Conservation (phyloP, 306 rosid species). For the Sindora glabra region DNA sequence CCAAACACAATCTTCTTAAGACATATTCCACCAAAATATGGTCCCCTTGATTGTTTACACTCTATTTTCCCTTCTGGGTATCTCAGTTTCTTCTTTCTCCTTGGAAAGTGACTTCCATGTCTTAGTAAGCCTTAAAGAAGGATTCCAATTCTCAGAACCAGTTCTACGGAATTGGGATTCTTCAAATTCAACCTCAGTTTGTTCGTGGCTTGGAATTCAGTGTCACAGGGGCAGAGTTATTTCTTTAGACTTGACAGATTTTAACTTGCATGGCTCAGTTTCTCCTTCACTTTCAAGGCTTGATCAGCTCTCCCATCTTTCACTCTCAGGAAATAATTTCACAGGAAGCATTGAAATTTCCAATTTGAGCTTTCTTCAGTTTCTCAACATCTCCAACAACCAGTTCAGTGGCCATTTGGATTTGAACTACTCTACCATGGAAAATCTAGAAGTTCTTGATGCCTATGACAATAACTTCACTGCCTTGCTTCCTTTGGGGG, state of each 20-base stretch:
- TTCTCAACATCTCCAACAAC: constrained; percentile 74
- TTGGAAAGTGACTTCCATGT: constrained; percentile 56
- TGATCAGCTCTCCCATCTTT: constrained; percentile 50
- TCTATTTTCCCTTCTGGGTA: constrained; percentile 46
- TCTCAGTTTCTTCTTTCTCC: constrained; percentile 45
- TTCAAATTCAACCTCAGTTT: constrained; percentile 43
- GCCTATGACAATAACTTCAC: constrained; percentile 75
- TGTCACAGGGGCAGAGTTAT: constrained; percentile 57
- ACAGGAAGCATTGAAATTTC: constrained; percentile 48
- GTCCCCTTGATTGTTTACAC: constrained; percentile 36
- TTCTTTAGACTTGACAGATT: constrained; percentile 53
- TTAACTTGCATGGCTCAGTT: constrained; percentile 52
- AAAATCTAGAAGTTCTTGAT: constrained; percentile 58
- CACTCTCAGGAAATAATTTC: constrained; percentile 72
- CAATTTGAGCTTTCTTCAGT: constrained; percentile 42
- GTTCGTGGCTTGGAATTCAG: constrained; percentile 65
- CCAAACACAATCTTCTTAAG: constrained; percentile 45
- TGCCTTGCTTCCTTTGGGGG: constrained; percentile 49
- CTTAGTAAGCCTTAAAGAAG: constrained; percentile 46
- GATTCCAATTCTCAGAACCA: constrained; percentile 52
- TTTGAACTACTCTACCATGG: constrained; percentile 51
- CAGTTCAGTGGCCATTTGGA: constrained; percentile 51
- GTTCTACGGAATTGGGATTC: constrained; percentile 46
- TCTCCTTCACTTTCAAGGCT: constrained; percentile 52
- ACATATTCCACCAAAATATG: constrained; percentile 21